A percentile compares a stretch with the other conserved stretches of the same genome.
These are phyloP conservation scores for Maudiozyma turicensis DNA, from an alignment of 805 yeast species.

Conservation along the genomic window DNA sequence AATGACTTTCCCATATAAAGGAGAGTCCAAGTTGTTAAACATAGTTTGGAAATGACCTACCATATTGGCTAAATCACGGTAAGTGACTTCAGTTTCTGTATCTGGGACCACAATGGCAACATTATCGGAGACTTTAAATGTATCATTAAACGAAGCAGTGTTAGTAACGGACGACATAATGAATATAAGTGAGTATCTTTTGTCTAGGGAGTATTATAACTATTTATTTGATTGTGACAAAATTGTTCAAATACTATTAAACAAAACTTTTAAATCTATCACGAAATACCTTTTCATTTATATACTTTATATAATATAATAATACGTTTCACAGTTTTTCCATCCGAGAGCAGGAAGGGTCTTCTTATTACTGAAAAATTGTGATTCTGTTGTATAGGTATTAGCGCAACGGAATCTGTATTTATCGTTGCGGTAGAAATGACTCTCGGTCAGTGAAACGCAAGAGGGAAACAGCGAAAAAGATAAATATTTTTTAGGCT, in stretches of 20 bases:
- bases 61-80: slow-evolving; percentile 34
- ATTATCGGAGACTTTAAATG: slow-evolving; percentile 30
- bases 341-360: too few relatives aligned
- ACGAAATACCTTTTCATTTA: too few relatives aligned
- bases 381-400: too few relatives aligned
- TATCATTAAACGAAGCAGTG: slow-evolving; percentile 32
- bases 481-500: too few relatives aligned
- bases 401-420: too few relatives aligned
- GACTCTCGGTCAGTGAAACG: too few relatives aligned
- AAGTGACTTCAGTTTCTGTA: slow-evolving; percentile 35
- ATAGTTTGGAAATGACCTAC: slow-evolving; percentile 43
- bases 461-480: too few relatives aligned
- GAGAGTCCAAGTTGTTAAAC: slow-evolving; percentile 34
- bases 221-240: not conserved
- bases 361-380: too few relatives aligned
- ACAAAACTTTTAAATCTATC: not conserved
- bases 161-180: slow-evolving; percentile 1
- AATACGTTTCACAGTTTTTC: too few relatives aligned
- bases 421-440: too few relatives aligned
- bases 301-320: too few relatives aligned
- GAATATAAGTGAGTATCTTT: not conserved
- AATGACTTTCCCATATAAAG: slow-evolving; percentile 28
- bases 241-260: not conserved
- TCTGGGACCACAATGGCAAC: slow-evolving; percentile 41
- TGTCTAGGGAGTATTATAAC: not conserved